Percentiles rank a stretch among this genome's conserved stretches.
These are phyloP conservation scores for Phallus indusiatus DNA, from an alignment of 768 basidiomycete genomes.

Conservation along the genomic window DNA sequence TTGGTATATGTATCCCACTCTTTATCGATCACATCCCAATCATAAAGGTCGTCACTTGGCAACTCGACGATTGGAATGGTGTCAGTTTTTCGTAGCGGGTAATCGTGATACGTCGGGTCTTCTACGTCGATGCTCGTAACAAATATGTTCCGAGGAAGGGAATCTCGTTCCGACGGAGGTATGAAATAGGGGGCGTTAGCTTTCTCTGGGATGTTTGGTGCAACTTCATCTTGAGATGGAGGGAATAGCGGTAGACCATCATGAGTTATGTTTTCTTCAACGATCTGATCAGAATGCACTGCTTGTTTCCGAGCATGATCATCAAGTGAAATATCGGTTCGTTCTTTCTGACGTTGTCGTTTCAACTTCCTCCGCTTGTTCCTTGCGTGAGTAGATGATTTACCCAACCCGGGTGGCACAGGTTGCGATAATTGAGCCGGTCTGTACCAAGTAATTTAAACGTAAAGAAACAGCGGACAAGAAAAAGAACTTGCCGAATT, in stretches of 20 bases:
- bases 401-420: constrained; percentile 54
- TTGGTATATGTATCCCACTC: constrained; percentile 18
- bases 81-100: constrained; percentile 18
- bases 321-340: constrained; percentile 8
- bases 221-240: neutral
- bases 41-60: constrained; percentile 6
- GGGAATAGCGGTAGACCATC: constrained; percentile 46
- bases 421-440: neutral
- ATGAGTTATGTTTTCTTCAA: constrained; percentile 31
- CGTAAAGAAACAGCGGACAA: neutral
- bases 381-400: constrained; percentile 43
- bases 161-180: constrained; percentile 55
- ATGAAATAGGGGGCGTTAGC: constrained; percentile 26
- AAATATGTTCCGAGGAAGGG: constrained; percentile 52
- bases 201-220: neutral
- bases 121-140: constrained; percentile 70
- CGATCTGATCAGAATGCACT: constrained; percentile 27
- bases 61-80: constrained; percentile 23
- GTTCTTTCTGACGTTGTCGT: constrained; percentile 25
- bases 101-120: constrained; percentile 29
- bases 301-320: constrained; percentile 22
- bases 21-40: constrained; percentile 16
- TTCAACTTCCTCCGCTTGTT: constrained; percentile 49
- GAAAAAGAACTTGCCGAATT: neutral
- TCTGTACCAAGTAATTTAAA: neutral